Evolutionary conservation across 1,284 basidiomycete species (phyloP), one percentile per base, ranked within the genome.

Genomic region (Trichosporon asahii): DNA sequence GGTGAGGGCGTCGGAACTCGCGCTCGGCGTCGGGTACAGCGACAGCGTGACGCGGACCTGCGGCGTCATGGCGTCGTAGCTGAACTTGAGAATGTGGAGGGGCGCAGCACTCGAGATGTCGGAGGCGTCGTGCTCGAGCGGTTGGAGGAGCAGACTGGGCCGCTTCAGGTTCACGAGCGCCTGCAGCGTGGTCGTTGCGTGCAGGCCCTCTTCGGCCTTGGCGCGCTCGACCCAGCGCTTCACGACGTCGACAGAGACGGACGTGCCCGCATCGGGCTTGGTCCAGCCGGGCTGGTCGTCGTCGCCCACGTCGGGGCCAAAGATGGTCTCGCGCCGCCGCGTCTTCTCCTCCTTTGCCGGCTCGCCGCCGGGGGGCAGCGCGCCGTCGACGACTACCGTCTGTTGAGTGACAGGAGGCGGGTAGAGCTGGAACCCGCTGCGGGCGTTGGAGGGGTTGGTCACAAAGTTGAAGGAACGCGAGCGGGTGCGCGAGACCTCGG

Each of bases 151-250:
- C 87, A 90, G 68, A 89, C 91, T 90, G 0, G 93, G 94, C 8
- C 93, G 88, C 80, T 95, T 95, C 76, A 95, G 88, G 78, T 95
- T 95, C 72, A 95, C 93, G 35, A 94, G 87, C 0, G 93, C 93
- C 84, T 95, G 93, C 0, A 95, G 86, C 1, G 93, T 95, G 0
- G 93, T 95, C 0, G 93, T 95, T 0, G 92, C 89, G 76, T 93
- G 90, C 9, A 89, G 87, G 15, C 88, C 83, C 87, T 92, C 89
- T 84, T 82, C 82, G 40, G 70, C 73, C 74, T 93, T 94, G 83
- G 90, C 91, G 84, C 89, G 91, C 68, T 89, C 89, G 27, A 94
- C 88, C 93, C 93, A 95, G 21, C 84, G 82, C 79, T 88, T 90
- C 73, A 95, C 89, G 70, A 91, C 86, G 69, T 92, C 90, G 3